Conservation (phyloP, 2,329 filamentous ascomycete genomes). For the Lasiodiplodia sp. region DNA sequence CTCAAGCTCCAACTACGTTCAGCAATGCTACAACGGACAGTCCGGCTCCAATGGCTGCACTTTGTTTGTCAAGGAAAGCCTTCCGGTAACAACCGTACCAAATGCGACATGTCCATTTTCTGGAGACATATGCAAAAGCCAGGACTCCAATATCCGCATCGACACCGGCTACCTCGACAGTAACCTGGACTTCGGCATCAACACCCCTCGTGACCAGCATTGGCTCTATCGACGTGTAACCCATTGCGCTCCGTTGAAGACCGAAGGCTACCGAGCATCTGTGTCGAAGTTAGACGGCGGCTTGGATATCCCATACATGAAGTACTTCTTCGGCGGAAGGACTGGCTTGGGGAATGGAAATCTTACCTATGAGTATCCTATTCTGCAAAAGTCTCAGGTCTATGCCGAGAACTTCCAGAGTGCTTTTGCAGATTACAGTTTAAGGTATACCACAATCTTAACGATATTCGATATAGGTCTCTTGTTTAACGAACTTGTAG, state of each 20-base stretch:
- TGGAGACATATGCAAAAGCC: constrained; percentile 28
- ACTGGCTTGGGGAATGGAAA: not conserved
- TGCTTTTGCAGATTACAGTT: not conserved
- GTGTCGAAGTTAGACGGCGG: not conserved
- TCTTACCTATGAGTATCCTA: not conserved
- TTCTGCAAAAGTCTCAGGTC: not conserved
- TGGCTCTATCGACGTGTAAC: constrained; percentile 23
- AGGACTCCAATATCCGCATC: constrained; percentile 31
- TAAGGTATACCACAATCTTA: not conserved
- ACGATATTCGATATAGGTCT: not conserved
- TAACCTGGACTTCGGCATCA: constrained; percentile 35
- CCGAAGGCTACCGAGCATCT: constrained; percentile 16
- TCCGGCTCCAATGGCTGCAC: not conserved
- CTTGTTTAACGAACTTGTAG: not conserved
- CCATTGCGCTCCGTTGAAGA: constrained; percentile 31
- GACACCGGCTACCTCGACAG: constrained; percentile 36
- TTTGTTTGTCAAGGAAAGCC: constrained; percentile 20
- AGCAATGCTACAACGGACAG: constrained; percentile 27
- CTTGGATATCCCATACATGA: not conserved
- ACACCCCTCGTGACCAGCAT: constrained; percentile 31
- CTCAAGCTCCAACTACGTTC: not conserved
- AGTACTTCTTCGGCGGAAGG: not conserved
- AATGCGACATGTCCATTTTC: constrained; percentile 33
- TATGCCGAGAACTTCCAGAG: not conserved
- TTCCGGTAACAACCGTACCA: constrained; percentile 13